These are phyloP conservation scores for Penicillium psychrofluorescens DNA, from an alignment of 495 filamentous ascomycete genomes.

Conservation along the genomic window DNA sequence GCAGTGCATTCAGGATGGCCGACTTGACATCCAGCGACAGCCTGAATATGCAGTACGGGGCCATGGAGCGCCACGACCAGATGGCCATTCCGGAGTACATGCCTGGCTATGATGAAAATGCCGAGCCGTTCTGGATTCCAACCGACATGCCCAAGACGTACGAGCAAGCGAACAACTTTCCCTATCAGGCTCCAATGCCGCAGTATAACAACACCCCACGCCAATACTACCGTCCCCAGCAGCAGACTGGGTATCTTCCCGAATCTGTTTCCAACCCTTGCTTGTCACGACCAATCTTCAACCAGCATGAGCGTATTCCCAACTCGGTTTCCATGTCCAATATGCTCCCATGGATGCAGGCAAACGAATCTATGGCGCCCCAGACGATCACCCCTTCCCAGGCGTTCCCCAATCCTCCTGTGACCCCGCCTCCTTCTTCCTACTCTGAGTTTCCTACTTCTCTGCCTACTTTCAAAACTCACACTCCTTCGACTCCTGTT, in stretches of 20 bases:
- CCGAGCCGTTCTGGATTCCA: slow-evolving; percentile 37
- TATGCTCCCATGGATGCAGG: slow-evolving; percentile 35
- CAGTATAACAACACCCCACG: slow-evolving; percentile 34
- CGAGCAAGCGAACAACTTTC: slow-evolving; percentile 22
- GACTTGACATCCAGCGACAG: slow-evolving; percentile 27
- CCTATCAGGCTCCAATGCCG: slow-evolving; percentile 30
- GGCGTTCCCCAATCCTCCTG: slow-evolving; percentile 22
- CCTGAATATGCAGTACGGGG: slow-evolving; percentile 27
- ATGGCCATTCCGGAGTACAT: slow-evolving; percentile 35
- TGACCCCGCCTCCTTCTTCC: slow-evolving; percentile 34
- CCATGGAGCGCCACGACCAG: slow-evolving; percentile 31
- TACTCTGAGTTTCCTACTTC: slow-evolving; percentile 36
- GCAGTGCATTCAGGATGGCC: slow-evolving; percentile 33
- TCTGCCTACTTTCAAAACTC: slow-evolving; percentile 29
- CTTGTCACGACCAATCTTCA: slow-evolving; percentile 38
- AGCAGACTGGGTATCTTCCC: slow-evolving; percentile 28
- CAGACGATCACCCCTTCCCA: slow-evolving; percentile 37
- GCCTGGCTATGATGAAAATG: slow-evolving; percentile 35
- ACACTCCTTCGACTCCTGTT: slow-evolving; percentile 35
- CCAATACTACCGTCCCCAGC: slow-evolving; percentile 30
- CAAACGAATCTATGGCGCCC: slow-evolving; percentile 28
- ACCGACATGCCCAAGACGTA: slow-evolving; percentile 35
- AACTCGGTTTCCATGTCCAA: slow-evolving; percentile 38
- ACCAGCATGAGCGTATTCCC: slow-evolving; percentile 30
- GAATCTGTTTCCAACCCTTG: slow-evolving; percentile 38